These are phyloP conservation scores for Metschnikowia reukaufii DNA, from an alignment of 805 yeast genomes.

Conservation along the genomic window DNA sequence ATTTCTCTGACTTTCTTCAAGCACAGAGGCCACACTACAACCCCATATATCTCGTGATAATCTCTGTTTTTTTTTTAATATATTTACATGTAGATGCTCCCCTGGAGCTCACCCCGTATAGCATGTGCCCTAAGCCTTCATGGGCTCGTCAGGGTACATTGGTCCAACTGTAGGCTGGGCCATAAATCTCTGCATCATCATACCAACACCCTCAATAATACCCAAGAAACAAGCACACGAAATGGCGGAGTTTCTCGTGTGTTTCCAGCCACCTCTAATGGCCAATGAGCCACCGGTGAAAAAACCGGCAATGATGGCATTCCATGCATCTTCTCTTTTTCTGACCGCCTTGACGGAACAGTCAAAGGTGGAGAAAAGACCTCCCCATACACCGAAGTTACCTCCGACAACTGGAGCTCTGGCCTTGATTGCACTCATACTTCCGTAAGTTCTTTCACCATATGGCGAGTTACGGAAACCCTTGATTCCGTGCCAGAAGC, in stretches of 20 bases:
- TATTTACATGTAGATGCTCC: slow-evolving; percentile 5
- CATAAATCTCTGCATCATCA: slow-evolving; percentile 88
- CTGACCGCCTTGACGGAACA: slow-evolving; percentile 94
- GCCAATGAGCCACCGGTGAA: slow-evolving; percentile 98
- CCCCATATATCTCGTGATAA: not conserved
- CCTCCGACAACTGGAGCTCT: slow-evolving; percentile 99
- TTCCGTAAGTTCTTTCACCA: slow-evolving; percentile 92
- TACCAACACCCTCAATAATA: slow-evolving; percentile 96
- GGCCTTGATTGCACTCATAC: slow-evolving; percentile 85
- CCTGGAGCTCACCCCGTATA: slow-evolving; percentile 4
- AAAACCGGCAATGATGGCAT: slow-evolving; percentile 96
- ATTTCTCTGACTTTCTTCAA: too few species aligned
- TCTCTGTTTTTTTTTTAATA: not conserved
- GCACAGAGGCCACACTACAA: too few species aligned
- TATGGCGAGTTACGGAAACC: slow-evolving; percentile 98
- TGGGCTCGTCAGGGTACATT: slow-evolving; percentile 43
- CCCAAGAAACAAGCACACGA: slow-evolving; percentile 97
- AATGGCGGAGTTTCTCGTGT: slow-evolving; percentile 93
- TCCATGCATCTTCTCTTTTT: slow-evolving; percentile 98
- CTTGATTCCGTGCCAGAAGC: slow-evolving; percentile 98
- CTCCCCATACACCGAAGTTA: slow-evolving; percentile 99
- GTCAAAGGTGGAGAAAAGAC: slow-evolving; percentile 91
- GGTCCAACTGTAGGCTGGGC: slow-evolving; percentile 66
- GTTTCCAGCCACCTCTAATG: slow-evolving; percentile 98
- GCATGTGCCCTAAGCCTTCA: slow-evolving; percentile 30